A percentile compares a stretch with the other conserved stretches of the same genome.
These are phyloP conservation scores for Candida easanensis DNA, from an alignment of 805 yeast species.

Conservation along the genomic window DNA sequence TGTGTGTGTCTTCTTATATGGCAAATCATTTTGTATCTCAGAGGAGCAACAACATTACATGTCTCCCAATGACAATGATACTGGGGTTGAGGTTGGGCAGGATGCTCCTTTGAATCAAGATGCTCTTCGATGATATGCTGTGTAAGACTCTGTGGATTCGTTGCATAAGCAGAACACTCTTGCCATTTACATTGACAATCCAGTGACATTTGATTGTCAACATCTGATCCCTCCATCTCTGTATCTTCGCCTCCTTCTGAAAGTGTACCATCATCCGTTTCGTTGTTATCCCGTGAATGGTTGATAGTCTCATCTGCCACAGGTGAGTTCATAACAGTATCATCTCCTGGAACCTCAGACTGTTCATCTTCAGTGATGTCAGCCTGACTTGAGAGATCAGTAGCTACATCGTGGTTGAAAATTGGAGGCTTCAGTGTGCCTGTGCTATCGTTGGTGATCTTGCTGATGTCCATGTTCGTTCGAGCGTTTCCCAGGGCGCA, in stretches of 20 bases:
- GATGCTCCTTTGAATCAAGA: constrained; percentile 6
- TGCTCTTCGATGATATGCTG: constrained; percentile 13
- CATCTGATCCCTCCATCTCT: constrained; percentile 6
- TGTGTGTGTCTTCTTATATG: constrained; percentile 68
- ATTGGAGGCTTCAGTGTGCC: not conserved
- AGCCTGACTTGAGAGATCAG: not conserved
- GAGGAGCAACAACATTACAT: constrained; percentile 52
- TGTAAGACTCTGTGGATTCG: constrained; percentile 5
- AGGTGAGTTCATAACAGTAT: not conserved
- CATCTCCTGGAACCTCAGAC: not conserved
- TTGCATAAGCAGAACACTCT: not conserved
- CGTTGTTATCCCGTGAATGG: not conserved
- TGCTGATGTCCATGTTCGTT: constrained; percentile 15
- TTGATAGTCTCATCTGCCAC: not conserved
- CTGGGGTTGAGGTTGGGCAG: not conserved
- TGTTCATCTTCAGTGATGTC: constrained; percentile 6
- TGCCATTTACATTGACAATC: constrained; percentile 17
- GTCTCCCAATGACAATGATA: constrained; percentile 55
- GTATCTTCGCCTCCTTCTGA: constrained; percentile 8
- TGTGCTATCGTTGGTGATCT: constrained; percentile 9
- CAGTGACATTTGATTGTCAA: constrained; percentile 1
- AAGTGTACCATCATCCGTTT: constrained; percentile 10
- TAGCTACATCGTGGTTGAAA: not conserved
- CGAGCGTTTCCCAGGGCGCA: no score
- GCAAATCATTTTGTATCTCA: constrained; percentile 52